Conservation (phyloP, 768 basidiomycete genomes). For the Lyophyllum decastes region DNA sequence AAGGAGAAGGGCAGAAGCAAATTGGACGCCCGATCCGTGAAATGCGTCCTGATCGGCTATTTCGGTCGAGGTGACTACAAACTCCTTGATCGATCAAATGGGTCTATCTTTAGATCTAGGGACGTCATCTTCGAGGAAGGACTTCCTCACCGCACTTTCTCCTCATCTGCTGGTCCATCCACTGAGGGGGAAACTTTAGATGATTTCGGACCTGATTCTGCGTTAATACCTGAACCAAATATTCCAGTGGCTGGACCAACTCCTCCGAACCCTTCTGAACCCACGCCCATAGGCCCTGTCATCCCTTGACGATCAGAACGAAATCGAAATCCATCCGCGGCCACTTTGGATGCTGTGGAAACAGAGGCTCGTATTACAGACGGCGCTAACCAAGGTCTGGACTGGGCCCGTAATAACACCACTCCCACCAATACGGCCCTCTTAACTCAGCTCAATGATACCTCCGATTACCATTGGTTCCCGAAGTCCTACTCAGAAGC, state of each 20-base stretch:
- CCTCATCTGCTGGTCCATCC: background rate
- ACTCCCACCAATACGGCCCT: background rate
- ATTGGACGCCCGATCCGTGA: background rate
- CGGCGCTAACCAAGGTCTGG: background rate
- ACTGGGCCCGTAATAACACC: background rate
- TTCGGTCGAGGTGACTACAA: background rate
- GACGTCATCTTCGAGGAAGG: slow-evolving; percentile 6
- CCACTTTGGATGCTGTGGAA: background rate
- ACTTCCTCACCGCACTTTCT: background rate
- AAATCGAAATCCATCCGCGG: background rate
- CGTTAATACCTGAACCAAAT: no score
- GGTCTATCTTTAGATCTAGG: background rate
- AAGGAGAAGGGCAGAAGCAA: background rate
- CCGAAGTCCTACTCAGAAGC: background rate
- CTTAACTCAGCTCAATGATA: background rate
- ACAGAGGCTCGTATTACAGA: background rate
- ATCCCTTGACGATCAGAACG: background rate
- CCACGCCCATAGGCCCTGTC: background rate
- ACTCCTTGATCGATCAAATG: background rate
- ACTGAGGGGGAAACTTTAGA: background rate
- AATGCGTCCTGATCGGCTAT: no score
- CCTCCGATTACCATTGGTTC: background rate
- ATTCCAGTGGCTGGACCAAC: background rate
- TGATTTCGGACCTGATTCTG: background rate
- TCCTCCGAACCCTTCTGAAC: no score